Evolutionary conservation across 2,329 filamentous ascomycete genomes (phyloP).

Genomic region (Sporothrix schenckii): DNA sequence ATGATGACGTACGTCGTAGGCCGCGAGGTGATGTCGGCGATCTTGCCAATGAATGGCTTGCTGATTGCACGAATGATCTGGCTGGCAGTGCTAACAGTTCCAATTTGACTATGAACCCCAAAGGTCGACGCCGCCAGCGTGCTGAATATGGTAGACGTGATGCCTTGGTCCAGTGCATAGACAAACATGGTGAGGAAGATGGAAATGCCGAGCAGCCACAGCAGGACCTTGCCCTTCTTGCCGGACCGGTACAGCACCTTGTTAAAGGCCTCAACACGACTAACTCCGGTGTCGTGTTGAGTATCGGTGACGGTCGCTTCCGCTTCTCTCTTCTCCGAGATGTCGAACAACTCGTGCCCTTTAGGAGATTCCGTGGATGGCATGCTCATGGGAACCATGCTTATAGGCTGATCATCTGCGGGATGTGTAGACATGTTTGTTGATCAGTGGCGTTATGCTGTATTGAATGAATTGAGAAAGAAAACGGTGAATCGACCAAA

Average conservation of each 20-base stretch:
- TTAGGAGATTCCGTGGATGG: not conserved
- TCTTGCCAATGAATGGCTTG: conserved; percentile 47
- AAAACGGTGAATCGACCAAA: not conserved
- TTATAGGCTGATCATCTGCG: conserved; percentile 2
- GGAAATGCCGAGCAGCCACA: conserved; percentile 48
- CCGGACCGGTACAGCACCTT: conserved; percentile 47
- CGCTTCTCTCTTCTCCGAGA: conserved; percentile 7
- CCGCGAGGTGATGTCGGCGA: conserved; percentile 46
- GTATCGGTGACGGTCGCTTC: conserved; percentile 39
- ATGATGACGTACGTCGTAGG: conserved; percentile 48
- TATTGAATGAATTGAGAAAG: not conserved
- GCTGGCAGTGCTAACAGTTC: conserved; percentile 42
- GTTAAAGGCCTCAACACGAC: conserved; percentile 47
- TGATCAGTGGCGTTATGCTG: not conserved
- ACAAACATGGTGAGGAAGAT: conserved; percentile 45
- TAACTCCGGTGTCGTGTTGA: conserved; percentile 40
- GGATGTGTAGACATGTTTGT: conserved; percentile 20
- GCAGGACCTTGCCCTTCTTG: conserved; percentile 36
- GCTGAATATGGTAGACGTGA: conserved; percentile 44
- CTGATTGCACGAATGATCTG: conserved; percentile 47
- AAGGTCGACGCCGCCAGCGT: conserved; percentile 45
- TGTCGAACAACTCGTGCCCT: not conserved
- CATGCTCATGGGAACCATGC: conserved; percentile 34
- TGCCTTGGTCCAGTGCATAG: conserved; percentile 46
- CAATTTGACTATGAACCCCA: conserved; percentile 42